Percentiles rank a stretch among this genome's conserved stretches.
Conservation (phyloP, 345 rosid genomes). For the Eutrema japonicum region DNA sequence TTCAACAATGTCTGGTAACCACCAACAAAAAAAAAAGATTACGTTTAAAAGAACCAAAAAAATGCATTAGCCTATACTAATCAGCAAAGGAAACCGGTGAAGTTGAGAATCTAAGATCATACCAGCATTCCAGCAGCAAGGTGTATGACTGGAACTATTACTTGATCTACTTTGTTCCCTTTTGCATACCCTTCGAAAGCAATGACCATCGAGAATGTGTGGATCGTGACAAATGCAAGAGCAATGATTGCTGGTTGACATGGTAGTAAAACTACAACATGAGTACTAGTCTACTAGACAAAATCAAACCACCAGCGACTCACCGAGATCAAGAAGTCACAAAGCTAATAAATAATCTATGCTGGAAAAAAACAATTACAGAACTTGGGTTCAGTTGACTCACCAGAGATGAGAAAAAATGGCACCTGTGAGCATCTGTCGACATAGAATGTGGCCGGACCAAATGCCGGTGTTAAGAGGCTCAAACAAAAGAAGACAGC, state of each 20-base stretch:
- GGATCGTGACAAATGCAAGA: constrained; percentile 87
- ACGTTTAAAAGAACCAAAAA: background rate
- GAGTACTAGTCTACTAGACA: constrained; percentile 21
- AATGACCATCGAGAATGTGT: constrained; percentile 97
- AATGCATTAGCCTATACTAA: constrained; percentile 5
- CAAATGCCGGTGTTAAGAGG: constrained; percentile 92
- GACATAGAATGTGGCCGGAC: constrained; percentile 87
- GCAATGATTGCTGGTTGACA: constrained; percentile 77
- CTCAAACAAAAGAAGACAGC: constrained; percentile 97
- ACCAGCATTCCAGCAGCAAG: constrained; percentile 88
- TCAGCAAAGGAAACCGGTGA: constrained; percentile 1
- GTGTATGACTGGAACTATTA: constrained; percentile 81
- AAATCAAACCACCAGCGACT: constrained; percentile 24
- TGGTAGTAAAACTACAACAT: constrained; percentile 34
- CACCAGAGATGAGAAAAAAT: constrained; percentile 92
- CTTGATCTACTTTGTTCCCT: constrained; percentile 84
- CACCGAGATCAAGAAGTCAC: constrained; percentile 14
- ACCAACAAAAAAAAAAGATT: background rate
- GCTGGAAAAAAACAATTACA: constrained; percentile 2
- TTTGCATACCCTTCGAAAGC: constrained; percentile 88
- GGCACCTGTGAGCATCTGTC: constrained; percentile 82
- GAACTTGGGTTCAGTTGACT: constrained; percentile 42
- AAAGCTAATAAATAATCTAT: constrained; percentile 11
- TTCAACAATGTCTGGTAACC: constrained; percentile 75
- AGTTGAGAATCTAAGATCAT: constrained; percentile 39